A percentile compares a stretch with the other conserved stretches of the same genome.
phyloP scores from a whole-genome alignment of 805 yeast genomes.

The Pichia gijzeniarum region DNA sequence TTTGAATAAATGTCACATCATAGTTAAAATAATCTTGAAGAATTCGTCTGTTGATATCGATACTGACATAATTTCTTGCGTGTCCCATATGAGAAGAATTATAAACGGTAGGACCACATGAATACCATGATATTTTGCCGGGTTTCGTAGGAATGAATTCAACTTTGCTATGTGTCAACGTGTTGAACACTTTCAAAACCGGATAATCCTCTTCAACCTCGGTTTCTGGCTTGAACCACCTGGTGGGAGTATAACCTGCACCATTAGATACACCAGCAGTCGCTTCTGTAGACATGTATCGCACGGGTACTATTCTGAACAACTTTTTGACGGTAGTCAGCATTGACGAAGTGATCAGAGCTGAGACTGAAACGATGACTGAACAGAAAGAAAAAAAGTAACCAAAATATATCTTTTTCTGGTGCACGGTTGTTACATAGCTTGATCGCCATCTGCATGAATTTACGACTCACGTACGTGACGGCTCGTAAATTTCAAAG shows the following conservation, averaged over 20 bases:
- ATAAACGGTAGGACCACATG: slow-evolving; percentile 98
- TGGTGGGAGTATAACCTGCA: slow-evolving; percentile 16
- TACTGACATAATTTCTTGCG: slow-evolving; percentile 93
- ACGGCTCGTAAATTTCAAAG: too few species aligned
- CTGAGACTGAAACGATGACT: too few species aligned
- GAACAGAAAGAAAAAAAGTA: too few species aligned
- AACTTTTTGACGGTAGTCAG: too few species aligned
- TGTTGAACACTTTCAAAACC: slow-evolving; percentile 64
- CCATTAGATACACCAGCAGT: not conserved
- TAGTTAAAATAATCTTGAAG: slow-evolving; percentile 89
- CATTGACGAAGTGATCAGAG: too few species aligned
- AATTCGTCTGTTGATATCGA: slow-evolving; percentile 87
- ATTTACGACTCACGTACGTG: too few species aligned
- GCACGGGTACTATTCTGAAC: not conserved
- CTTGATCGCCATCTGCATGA: too few species aligned
- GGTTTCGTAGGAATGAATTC: slow-evolving; percentile 65
- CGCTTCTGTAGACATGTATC: slow-evolving; percentile 5
- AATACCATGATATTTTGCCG: slow-evolving; percentile 82
- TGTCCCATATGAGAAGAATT: slow-evolving; percentile 98
- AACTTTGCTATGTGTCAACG: slow-evolving; percentile 75
- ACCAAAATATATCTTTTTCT: too few species aligned
- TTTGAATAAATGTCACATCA: slow-evolving; percentile 82
- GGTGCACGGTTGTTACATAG: too few species aligned
- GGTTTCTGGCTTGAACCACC: slow-evolving; percentile 28
- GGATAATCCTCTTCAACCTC: slow-evolving; percentile 22